Percentiles rank a stretch among this genome's conserved stretches.
Conservation (phyloP, 2,329 filamentous ascomycete species). For the Talaromyces sp. region DNA sequence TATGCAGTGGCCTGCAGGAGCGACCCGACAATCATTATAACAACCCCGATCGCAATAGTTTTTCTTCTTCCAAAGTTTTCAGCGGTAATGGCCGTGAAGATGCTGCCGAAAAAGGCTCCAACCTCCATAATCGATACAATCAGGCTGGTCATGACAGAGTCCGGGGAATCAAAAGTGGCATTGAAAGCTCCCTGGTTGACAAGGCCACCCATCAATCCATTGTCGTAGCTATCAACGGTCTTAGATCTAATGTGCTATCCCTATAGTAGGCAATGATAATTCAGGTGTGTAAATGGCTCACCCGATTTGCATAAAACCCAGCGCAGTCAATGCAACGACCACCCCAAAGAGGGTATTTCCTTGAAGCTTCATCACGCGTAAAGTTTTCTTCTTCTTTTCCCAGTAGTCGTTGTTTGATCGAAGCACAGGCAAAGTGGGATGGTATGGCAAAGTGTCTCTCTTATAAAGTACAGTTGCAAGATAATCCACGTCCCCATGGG, state of each 20-base stretch:
- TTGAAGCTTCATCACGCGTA: too few species aligned
- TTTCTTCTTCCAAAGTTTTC: background rate
- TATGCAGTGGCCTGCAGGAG: constrained; percentile 45
- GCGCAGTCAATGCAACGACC: too few species aligned
- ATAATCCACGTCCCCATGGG: too few species aligned
- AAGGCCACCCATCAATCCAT: constrained; percentile 45
- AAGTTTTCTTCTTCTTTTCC: too few species aligned
- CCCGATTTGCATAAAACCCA: too few species aligned
- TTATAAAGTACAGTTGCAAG: too few species aligned
- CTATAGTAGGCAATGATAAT: too few species aligned
- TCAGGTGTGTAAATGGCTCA: too few species aligned
- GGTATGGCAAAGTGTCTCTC: too few species aligned
- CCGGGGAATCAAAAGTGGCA: constrained; percentile 39
- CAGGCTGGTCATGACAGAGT: constrained; percentile 42
- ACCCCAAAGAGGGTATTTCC: too few species aligned
- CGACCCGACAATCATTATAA: constrained; percentile 46
- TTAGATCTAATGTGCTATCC: background rate
- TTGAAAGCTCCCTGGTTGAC: constrained; percentile 15
- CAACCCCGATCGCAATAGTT: constrained; percentile 39
- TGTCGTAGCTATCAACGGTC: constrained; percentile 29
- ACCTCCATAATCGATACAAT: constrained; percentile 27
- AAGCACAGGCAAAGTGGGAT: too few species aligned
- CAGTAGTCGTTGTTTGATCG: too few species aligned
- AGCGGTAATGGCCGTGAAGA: background rate
- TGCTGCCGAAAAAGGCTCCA: background rate